Base-by-base conservation (phyloP, 2,329 filamentous ascomycete genomes). In the Penicillium italicum region DNA sequence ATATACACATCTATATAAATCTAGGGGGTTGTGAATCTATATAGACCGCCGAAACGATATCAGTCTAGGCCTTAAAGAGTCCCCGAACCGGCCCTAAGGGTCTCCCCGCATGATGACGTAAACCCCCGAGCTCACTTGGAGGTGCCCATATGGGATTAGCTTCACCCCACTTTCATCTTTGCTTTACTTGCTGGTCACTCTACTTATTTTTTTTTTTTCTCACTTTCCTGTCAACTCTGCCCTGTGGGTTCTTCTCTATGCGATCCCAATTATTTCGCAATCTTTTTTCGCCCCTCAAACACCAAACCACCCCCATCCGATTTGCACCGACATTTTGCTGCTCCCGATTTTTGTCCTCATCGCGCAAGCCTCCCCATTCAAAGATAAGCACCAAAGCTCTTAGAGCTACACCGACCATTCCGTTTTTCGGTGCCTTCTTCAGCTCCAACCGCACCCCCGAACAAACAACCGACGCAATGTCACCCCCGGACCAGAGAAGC, bases 361-460 rank as follows among this genome's bases (percentile, higher is more conserved):
- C 63, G 20, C 48, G 50, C 53, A 62, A 55, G 31, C 36, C 52
- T 18, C 59, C 58, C 22, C 52, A 59, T 36, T 55, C 63, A 60
- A 66, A 74, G 62, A 64, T 68, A 10, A 53, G 74, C 66, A 65
- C 64, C 38, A 76, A 70, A 42, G 65, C 74, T 55, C 65, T 82
- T 55, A 77, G 76, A 69, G 87, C 88, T 66, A 91, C 93, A 84
- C 86, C 90, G 50, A 82, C 82, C 1, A 87, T 96, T 67, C 88
- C 91, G 1, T 90, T 96, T 64, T 68, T 96, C 36, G 81, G 89
- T 64, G 85, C 87, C 53, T 77, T 96, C 2, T 96, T 96, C 68
- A 81, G 82, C 55, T 82, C 85, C 52, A 86, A 82, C 49, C 72
- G 77, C 41, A 79, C 76, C 40, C 78, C 80, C 62, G 70, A 74